These are phyloP conservation scores for Monosporascus sp. DNA, from an alignment of 2,329 filamentous ascomycete genomes.

Conservation along the genomic window DNA sequence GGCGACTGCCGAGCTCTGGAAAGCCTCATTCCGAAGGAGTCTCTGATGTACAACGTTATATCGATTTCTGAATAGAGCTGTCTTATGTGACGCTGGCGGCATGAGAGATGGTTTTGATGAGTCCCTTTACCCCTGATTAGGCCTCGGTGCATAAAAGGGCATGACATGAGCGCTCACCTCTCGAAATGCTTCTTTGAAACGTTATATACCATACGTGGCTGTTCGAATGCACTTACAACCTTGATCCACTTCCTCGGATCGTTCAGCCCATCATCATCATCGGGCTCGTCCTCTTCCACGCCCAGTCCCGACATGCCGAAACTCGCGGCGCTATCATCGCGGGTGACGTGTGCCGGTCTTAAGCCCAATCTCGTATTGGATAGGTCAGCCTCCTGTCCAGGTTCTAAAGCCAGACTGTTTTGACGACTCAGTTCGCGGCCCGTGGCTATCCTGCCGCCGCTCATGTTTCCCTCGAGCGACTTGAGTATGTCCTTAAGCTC, in stretches of 20 bases:
- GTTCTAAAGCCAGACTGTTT: slow-evolving; percentile 59
- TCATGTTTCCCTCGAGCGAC: slow-evolving; percentile 81
- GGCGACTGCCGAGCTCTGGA: slow-evolving; percentile 75
- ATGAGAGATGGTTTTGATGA: slow-evolving; percentile 63
- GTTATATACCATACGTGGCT: slow-evolving; percentile 75
- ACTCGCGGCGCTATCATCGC: slow-evolving; percentile 62
- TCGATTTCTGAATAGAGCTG: slow-evolving; percentile 77
- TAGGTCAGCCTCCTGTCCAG: slow-evolving; percentile 44
- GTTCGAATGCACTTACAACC: slow-evolving; percentile 76
- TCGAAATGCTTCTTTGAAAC: slow-evolving; percentile 87
- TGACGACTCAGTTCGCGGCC: slow-evolving; percentile 56
- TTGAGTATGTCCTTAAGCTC: slow-evolving; percentile 79
- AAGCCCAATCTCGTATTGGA: slow-evolving; percentile 52
- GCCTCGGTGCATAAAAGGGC: not conserved
- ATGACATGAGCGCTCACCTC: slow-evolving; percentile 41
- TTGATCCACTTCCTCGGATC: slow-evolving; percentile 81
- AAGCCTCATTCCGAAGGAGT: slow-evolving; percentile 85
- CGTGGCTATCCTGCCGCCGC: slow-evolving; percentile 64
- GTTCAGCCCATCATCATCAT: slow-evolving; percentile 54
- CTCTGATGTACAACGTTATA: slow-evolving; percentile 92
- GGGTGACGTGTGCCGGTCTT: slow-evolving; percentile 38
- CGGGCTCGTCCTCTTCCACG: slow-evolving; percentile 49
- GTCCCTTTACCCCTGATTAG: slow-evolving; percentile 37
- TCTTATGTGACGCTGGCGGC: slow-evolving; percentile 76
- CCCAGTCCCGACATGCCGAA: slow-evolving; percentile 54